Conservation (phyloP, 1,284 basidiomycete species). For the Sporisorium scitamineum region DNA sequence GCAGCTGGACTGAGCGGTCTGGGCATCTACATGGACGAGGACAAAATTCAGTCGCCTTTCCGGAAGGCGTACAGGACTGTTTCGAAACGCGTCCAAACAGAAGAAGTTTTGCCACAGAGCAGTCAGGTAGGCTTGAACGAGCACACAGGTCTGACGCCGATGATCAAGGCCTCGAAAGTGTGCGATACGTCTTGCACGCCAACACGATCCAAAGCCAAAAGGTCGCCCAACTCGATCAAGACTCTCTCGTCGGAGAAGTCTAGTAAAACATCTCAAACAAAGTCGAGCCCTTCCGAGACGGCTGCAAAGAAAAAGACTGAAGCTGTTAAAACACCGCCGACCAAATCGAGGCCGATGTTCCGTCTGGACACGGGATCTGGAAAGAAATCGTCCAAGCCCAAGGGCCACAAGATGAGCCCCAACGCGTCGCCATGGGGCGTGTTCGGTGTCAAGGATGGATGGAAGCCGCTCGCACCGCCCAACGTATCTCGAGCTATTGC, state of each 20-base stretch:
- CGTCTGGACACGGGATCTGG: slow-evolving; percentile 45
- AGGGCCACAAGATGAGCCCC: slow-evolving; percentile 45
- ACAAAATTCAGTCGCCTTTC: slow-evolving; percentile 30
- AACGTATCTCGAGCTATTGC: slow-evolving; percentile 40
- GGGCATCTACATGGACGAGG: slow-evolving; percentile 34
- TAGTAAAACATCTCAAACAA: not conserved
- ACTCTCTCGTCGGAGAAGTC: not conserved
- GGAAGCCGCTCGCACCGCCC: slow-evolving; percentile 42
- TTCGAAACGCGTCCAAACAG: not conserved
- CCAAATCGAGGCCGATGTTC: slow-evolving; percentile 49
- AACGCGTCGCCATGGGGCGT: slow-evolving; percentile 45
- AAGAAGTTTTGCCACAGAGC: slow-evolving; percentile 1
- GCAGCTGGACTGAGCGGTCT: slow-evolving; percentile 31
- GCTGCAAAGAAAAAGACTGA: slow-evolving; percentile 23
- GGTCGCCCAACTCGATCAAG: slow-evolving; percentile 15
- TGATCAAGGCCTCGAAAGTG: slow-evolving; percentile 41
- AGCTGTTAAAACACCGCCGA: slow-evolving; percentile 30
- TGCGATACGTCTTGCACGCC: slow-evolving; percentile 23
- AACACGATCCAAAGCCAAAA: slow-evolving; percentile 25
- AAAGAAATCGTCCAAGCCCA: slow-evolving; percentile 35
- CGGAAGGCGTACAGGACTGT: slow-evolving; percentile 2
- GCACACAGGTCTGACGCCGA: slow-evolving; percentile 44
- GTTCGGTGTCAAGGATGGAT: slow-evolving; percentile 41
- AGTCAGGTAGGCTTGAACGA: not conserved
- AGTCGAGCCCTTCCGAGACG: slow-evolving; percentile 12